These are phyloP conservation scores for Wickerhamomyces hampshirensis DNA, from an alignment of 805 yeast species.

Conservation along the genomic window DNA sequence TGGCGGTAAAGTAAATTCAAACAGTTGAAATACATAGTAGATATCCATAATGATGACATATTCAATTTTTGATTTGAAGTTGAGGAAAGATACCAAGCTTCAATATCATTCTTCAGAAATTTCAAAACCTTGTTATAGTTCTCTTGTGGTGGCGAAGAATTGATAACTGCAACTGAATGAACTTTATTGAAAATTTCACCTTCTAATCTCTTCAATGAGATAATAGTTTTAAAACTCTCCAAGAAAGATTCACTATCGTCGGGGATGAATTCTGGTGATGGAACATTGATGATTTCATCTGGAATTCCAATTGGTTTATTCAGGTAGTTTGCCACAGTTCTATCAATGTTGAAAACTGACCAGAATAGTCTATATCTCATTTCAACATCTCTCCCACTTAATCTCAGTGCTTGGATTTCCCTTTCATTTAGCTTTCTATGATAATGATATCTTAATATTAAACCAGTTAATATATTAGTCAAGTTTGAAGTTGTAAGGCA, in stretches of 20 bases:
- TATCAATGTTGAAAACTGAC: constrained; percentile 43
- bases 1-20: constrained; percentile 45
- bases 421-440: constrained; percentile 28
- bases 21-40: constrained; percentile 42
- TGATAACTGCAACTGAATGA: constrained; percentile 41
- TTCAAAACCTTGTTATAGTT: constrained; percentile 11
- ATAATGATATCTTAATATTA: constrained; percentile 42
- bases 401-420: constrained; percentile 18
- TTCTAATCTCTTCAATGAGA: constrained; percentile 43
- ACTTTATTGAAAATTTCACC: constrained; percentile 42
- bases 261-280: constrained; percentile 35
- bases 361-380: constrained; percentile 43
- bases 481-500: constrained; percentile 53
- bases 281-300: constrained; percentile 47
- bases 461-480: constrained; percentile 43
- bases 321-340: constrained; percentile 44
- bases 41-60: constrained; percentile 26
- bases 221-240: constrained; percentile 38
- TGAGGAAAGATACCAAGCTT: constrained; percentile 31
- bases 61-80: constrained; percentile 12
- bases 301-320: constrained; percentile 49
- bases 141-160: constrained; percentile 10
- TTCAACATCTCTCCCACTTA: constrained; percentile 27
- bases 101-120: constrained; percentile 22
- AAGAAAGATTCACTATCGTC: constrained; percentile 36